A percentile compares a stretch with the other conserved stretches of the same genome.
Evolutionary conservation across 192 early-diverging fungal species (phyloP).

Genomic region (Rhizophlyctis rosea): DNA sequence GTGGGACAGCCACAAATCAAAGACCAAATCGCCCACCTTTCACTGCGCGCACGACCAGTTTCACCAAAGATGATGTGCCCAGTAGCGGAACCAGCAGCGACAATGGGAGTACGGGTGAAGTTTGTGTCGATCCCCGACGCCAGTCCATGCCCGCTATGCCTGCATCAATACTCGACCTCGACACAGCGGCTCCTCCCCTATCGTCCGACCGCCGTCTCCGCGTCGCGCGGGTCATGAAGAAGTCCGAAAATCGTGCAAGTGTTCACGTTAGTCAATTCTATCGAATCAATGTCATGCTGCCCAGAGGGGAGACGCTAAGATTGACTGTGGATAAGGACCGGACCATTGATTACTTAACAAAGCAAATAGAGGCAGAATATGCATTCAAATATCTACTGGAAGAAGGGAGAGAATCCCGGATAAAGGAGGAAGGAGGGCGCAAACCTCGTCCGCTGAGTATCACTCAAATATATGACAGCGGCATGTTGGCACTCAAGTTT

Average conservation of each 20-base stretch:
- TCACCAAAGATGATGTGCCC: too few relatives aligned
- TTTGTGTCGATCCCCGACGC: too few relatives aligned
- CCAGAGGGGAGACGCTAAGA: neutral
- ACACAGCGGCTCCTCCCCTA: too few relatives aligned
- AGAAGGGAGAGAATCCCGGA: constrained; percentile 12
- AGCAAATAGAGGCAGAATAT: constrained; percentile 70
- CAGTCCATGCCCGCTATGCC: too few relatives aligned
- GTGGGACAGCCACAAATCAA: too few relatives aligned
- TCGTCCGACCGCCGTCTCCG: constrained; percentile 24
- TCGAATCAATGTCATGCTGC: constrained; percentile 40
- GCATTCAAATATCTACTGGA: constrained; percentile 41
- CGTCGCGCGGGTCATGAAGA: constrained; percentile 24
- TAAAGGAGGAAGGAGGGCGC: constrained; percentile 27
- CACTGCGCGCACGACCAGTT: too few relatives aligned
- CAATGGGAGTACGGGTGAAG: too few relatives aligned
- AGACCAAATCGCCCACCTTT: too few relatives aligned
- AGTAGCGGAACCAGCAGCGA: too few relatives aligned
- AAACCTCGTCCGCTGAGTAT: constrained; percentile 28
- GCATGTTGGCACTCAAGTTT: constrained; percentile 42
- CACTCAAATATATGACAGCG: constrained; percentile 37
- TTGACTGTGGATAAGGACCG: constrained; percentile 44
- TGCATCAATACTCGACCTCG: too few relatives aligned
- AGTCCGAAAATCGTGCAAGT: constrained; percentile 22
- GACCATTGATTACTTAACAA: constrained; percentile 61
- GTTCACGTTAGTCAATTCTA: constrained; percentile 47